These are phyloP conservation scores for Rubia balearica DNA, from an alignment of 305 asterid species.

Conservation along the genomic window DNA sequence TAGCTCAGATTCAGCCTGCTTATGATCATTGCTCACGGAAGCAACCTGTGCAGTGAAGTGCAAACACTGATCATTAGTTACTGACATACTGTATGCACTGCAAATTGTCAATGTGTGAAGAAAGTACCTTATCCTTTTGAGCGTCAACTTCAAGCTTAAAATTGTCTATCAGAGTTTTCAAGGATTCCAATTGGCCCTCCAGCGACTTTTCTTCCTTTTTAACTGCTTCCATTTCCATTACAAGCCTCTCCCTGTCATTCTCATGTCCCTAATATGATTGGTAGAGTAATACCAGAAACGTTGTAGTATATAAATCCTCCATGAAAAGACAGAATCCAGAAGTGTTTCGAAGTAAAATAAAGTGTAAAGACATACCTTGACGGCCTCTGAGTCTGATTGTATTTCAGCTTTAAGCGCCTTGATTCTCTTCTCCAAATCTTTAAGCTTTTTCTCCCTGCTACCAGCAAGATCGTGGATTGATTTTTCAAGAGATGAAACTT, in stretches of 20 bases:
- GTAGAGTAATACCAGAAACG: constrained; percentile 18
- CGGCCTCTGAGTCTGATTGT: constrained; percentile 69
- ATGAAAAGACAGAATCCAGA: background rate
- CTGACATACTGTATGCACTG: background rate
- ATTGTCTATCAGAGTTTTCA: constrained; percentile 36
- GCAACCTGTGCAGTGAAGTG: constrained; percentile 42
- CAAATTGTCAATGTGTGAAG: constrained; percentile 12
- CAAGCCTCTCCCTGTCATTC: constrained; percentile 73
- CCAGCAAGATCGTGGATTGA: constrained; percentile 76
- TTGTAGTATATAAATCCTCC: constrained; percentile 8
- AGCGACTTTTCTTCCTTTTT: constrained; percentile 45
- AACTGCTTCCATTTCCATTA: constrained; percentile 90
- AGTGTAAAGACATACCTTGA: constrained; percentile 48
- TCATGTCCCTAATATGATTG: constrained; percentile 61
- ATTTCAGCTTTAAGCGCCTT: constrained; percentile 59
- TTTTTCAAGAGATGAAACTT: constrained; percentile 67
- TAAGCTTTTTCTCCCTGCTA: constrained; percentile 70
- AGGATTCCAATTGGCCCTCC: constrained; percentile 27
- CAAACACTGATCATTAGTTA: background rate
- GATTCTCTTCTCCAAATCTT: constrained; percentile 74
- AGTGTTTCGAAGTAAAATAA: background rate
- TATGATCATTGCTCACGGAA: constrained; percentile 42
- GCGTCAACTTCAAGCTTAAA: constrained; percentile 48
- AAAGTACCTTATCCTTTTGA: constrained; percentile 61
- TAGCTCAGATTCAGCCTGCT: constrained; percentile 63